These are phyloP conservation scores for Phyllosticta capitalensis DNA, from an alignment of 2,329 filamentous ascomycete species.

Conservation along the genomic window DNA sequence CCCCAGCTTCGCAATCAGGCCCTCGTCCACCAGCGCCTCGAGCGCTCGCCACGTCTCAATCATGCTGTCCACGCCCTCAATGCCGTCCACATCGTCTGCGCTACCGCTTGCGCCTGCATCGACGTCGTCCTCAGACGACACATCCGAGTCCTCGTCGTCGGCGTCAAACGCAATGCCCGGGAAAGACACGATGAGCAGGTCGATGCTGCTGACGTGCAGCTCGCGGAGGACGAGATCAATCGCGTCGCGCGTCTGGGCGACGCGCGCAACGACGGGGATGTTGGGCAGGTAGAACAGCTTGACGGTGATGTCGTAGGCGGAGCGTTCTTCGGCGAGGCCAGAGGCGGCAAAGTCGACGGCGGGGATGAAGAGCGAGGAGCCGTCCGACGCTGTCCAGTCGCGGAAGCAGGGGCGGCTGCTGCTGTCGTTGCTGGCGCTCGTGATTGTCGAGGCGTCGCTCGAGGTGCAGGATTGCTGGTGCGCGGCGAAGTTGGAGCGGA, in stretches of 20 bases:
- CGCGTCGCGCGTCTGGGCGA: constrained; percentile 65
- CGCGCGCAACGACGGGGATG: constrained; percentile 54
- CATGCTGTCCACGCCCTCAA: constrained; percentile 49
- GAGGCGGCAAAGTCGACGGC: constrained; percentile 62
- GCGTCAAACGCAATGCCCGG: constrained; percentile 90
- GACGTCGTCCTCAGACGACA: constrained; percentile 34
- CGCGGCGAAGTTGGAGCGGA: constrained; percentile 72
- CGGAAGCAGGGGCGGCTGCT: constrained; percentile 20
- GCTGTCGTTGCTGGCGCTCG: constrained; percentile 13
- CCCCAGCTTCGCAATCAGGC: constrained; percentile 66
- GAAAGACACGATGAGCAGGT: constrained; percentile 87
- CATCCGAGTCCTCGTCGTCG: constrained; percentile 71
- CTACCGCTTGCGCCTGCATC: constrained; percentile 14
- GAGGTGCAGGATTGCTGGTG: constrained; percentile 51
- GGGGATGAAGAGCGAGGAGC: constrained; percentile 59
- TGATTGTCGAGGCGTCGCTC: constrained; percentile 23
- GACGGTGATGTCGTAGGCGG: constrained; percentile 86
- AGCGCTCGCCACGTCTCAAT: constrained; percentile 61
- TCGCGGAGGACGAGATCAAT: constrained; percentile 72
- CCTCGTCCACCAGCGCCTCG: constrained; percentile 62
- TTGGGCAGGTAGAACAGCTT: constrained; percentile 88
- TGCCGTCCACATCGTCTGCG: constrained; percentile 24
- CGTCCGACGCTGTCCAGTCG: constrained; percentile 56
- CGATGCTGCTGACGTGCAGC: constrained; percentile 63
- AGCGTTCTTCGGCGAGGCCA: constrained; percentile 68